phyloP scores from a whole-genome alignment of 2,329 filamentous ascomycete species.

The Cladosporium halotolerans region DNA sequence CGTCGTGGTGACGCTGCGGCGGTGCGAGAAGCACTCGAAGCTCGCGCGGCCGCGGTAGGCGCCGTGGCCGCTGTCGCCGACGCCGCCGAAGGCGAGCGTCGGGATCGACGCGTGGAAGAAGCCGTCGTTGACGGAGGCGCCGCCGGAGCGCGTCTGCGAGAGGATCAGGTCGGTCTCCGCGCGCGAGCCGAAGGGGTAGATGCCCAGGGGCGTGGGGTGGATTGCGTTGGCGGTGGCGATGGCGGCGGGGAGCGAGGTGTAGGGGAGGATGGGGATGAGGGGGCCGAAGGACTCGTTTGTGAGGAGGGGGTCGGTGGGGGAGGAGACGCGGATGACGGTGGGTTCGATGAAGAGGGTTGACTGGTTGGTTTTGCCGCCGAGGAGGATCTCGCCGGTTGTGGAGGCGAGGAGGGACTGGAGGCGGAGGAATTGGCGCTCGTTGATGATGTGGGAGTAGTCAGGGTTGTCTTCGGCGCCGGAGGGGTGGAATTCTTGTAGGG shows the following conservation, averaged over 20 bases:
- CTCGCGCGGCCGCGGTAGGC: slow-evolving; percentile 70
- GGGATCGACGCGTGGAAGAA: slow-evolving; percentile 66
- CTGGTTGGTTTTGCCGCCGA: slow-evolving; percentile 80
- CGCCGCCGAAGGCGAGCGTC: slow-evolving; percentile 73
- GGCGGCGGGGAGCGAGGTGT: slow-evolving; percentile 76
- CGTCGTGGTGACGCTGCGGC: slow-evolving; percentile 54
- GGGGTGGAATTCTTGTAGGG: slow-evolving; percentile 74
- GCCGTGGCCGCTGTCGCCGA: slow-evolving; percentile 70
- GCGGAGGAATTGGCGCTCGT: slow-evolving; percentile 69
- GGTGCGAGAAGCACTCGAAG: slow-evolving; percentile 63
- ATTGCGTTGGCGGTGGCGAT: slow-evolving; percentile 75
- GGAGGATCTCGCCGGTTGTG: slow-evolving; percentile 73
- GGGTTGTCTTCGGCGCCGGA: slow-evolving; percentile 69
- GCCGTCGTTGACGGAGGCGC: slow-evolving; percentile 48
- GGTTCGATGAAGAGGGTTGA: slow-evolving; percentile 79
- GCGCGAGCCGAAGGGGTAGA: slow-evolving; percentile 81
- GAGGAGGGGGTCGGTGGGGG: slow-evolving; percentile 69
- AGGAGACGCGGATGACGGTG: slow-evolving; percentile 80
- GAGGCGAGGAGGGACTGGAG: slow-evolving; percentile 89
- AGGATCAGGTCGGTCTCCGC: slow-evolving; percentile 63
- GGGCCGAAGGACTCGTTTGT: slow-evolving; percentile 86
- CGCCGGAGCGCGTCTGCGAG: slow-evolving; percentile 44
- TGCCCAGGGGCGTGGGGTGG: slow-evolving; percentile 72
- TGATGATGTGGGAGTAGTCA: slow-evolving; percentile 77
- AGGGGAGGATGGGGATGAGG: slow-evolving; percentile 75